These are phyloP conservation scores for Saccharomycopsis fibuligera DNA, from an alignment of 805 yeast species.

Conservation along the genomic window DNA sequence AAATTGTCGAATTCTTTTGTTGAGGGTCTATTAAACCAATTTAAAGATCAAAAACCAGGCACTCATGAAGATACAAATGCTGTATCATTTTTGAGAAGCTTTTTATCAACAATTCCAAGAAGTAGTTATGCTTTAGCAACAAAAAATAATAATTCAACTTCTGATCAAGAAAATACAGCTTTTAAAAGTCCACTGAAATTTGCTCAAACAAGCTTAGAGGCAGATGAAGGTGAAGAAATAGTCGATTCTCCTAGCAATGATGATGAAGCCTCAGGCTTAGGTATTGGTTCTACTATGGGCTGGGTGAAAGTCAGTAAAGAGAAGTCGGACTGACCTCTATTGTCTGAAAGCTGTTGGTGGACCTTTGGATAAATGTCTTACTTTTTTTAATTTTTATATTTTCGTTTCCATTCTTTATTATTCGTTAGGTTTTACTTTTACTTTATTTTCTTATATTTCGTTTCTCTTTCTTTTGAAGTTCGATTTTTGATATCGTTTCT, in stretches of 20 bases:
- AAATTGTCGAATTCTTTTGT: conserved; percentile 13
- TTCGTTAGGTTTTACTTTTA: neutral
- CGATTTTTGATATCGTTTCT: conserved; percentile 5
- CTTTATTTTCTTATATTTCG: neutral
- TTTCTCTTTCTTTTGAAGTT: neutral
- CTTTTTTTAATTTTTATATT: neutral
- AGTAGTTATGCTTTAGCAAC: conserved; percentile 10
- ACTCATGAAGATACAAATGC: neutral
- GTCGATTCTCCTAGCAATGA: neutral
- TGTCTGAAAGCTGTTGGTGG: neutral
- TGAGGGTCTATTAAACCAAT: conserved; percentile 18
- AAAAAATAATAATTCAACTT: too few relatives aligned
- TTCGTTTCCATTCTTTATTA: neutral
- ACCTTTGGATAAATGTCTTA: neutral
- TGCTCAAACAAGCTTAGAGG: neutral
- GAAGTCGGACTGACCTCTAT: conserved; percentile 2
- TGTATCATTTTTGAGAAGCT: conserved; percentile 12
- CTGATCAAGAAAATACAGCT: too few relatives aligned
- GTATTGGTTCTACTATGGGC: conserved; percentile 7
- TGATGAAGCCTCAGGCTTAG: neutral
- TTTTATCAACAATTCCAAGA: conserved; percentile 18
- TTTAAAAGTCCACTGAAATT: too few relatives aligned
- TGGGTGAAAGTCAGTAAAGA: conserved; percentile 20
- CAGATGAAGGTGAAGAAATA: neutral
- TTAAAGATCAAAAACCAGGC: conserved; percentile 2